Conservation (phyloP, 2,329 filamentous ascomycete genomes). For the Didymella exigua region DNA sequence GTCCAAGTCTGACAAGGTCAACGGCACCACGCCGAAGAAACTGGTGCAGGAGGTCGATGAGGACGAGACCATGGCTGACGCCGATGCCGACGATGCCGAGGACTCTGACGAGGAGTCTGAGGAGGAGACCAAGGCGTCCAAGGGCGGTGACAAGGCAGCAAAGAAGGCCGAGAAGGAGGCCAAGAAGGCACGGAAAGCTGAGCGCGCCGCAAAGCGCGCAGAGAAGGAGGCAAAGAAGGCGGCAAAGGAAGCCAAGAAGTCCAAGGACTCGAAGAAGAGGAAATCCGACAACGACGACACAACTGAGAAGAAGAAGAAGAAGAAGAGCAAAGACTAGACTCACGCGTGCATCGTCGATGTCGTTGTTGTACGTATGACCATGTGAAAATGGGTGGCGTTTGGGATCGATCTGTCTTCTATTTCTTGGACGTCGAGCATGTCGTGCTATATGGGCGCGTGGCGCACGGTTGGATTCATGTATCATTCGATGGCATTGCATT, state of each 20-base stretch:
- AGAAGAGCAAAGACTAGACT: conserved; percentile 57
- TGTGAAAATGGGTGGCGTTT: conserved; percentile 22
- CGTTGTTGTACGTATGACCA: conserved; percentile 16
- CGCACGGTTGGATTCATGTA: conserved; percentile 25
- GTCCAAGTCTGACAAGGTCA: conserved; percentile 53
- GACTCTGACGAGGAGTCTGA: conserved; percentile 43
- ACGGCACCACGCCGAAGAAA: conserved; percentile 49
- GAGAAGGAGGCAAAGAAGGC: conserved; percentile 60
- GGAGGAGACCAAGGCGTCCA: conserved; percentile 38
- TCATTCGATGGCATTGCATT: conserved; percentile 28
- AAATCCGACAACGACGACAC: conserved; percentile 56
- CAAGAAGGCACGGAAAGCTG: conserved; percentile 52
- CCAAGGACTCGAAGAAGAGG: conserved; percentile 59
- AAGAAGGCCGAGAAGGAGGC: conserved; percentile 52
- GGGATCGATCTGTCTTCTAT: conserved; percentile 19
- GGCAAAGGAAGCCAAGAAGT: conserved; percentile 59
- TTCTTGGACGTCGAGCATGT: conserved; percentile 16
- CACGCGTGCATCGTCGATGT: conserved; percentile 1
- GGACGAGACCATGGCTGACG: conserved; percentile 48
- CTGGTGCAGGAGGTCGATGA: conserved; percentile 59
- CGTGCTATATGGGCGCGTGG: conserved; percentile 21
- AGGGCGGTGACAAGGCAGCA: conserved; percentile 47
- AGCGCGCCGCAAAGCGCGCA: conserved; percentile 47
- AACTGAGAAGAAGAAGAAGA: conserved; percentile 61
- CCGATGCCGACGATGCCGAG: conserved; percentile 41